phyloP scores from a whole-genome alignment of 495 filamentous ascomycete genomes.

The Cercophora newfieldiana region DNA sequence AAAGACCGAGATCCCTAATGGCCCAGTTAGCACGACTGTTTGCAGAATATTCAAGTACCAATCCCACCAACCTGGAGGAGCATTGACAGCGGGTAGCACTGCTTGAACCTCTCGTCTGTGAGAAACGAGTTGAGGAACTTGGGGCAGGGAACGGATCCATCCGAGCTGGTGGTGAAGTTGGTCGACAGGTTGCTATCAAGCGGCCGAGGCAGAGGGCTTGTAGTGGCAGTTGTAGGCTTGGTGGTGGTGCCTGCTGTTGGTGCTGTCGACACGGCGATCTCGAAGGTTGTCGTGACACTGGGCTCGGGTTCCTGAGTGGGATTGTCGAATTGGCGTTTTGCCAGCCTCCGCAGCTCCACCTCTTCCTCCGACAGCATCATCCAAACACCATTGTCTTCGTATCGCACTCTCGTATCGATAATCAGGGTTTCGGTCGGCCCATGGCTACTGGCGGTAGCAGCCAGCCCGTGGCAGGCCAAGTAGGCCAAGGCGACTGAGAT shows the following conservation, averaged over 20 bases:
- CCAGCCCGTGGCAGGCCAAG: conserved; percentile 32
- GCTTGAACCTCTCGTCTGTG: conserved; percentile 58
- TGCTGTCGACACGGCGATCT: conserved; percentile 37
- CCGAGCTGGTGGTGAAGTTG: conserved; percentile 60
- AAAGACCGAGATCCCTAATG: conserved; percentile 57
- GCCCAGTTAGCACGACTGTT: background rate
- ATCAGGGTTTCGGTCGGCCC: conserved; percentile 36
- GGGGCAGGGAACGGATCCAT: conserved; percentile 52
- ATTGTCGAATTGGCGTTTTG: conserved; percentile 15
- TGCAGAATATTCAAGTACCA: background rate
- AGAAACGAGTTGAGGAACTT: conserved; percentile 70
- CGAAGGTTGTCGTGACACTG: conserved; percentile 38
- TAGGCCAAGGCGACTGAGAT: conserved; percentile 38
- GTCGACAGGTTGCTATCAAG: conserved; percentile 70
- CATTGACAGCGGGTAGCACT: conserved; percentile 73
- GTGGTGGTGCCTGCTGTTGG: conserved; percentile 31
- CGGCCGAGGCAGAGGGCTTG: conserved; percentile 60
- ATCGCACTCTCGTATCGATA: conserved; percentile 39
- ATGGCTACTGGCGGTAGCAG: conserved; percentile 29
- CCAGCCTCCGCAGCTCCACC: conserved; percentile 24
- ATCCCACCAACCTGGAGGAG: conserved; percentile 59
- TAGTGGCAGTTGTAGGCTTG: conserved; percentile 23
- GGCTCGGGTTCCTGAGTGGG: conserved; percentile 7
- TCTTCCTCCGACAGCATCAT: conserved; percentile 40
- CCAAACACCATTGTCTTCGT: conserved; percentile 38